These are phyloP conservation scores for Dispira parvispora DNA, from an alignment of 192 early-diverging fungal species.

Conservation along the genomic window DNA sequence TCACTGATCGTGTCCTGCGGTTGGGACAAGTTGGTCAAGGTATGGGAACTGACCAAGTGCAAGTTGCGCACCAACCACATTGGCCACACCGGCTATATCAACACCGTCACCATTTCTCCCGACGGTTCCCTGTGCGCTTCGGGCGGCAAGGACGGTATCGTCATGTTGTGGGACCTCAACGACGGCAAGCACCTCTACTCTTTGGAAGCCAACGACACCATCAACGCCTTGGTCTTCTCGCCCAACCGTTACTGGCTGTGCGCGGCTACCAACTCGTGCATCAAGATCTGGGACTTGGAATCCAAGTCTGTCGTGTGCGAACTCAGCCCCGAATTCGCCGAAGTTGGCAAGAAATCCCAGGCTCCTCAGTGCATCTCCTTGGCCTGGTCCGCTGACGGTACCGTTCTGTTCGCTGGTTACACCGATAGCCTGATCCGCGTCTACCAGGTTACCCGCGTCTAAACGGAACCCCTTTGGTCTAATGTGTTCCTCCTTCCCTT, in stretches of 20 bases:
- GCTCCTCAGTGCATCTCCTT: constrained; percentile 87
- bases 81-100: constrained; percentile 96
- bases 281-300: constrained; percentile 99
- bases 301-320: constrained; percentile 95
- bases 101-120: constrained; percentile 96
- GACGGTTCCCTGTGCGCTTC: constrained; percentile 99
- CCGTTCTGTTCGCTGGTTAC: constrained; percentile 96
- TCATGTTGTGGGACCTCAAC: constrained; percentile 99
- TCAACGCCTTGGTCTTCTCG: constrained; percentile 97
- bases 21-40: constrained; percentile 99
- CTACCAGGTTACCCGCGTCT: constrained; percentile 57
- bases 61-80: constrained; percentile 99
- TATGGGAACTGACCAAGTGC: constrained; percentile 97
- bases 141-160: constrained; percentile 97
- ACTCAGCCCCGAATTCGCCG: constrained; percentile 55
- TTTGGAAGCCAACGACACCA: constrained; percentile 83
- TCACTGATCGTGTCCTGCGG: constrained; percentile 94
- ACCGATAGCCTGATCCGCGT: constrained; percentile 77
- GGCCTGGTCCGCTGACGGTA: constrained; percentile 97
- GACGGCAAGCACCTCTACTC: constrained; percentile 99
- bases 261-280: constrained; percentile 84
- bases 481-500: too few relatives aligned
- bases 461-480: not conserved
- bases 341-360: constrained; percentile 53
- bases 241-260: constrained; percentile 99